These are phyloP conservation scores for Hansenula lynferdii DNA, from an alignment of 1,139 yeast species.

Conservation along the genomic window DNA sequence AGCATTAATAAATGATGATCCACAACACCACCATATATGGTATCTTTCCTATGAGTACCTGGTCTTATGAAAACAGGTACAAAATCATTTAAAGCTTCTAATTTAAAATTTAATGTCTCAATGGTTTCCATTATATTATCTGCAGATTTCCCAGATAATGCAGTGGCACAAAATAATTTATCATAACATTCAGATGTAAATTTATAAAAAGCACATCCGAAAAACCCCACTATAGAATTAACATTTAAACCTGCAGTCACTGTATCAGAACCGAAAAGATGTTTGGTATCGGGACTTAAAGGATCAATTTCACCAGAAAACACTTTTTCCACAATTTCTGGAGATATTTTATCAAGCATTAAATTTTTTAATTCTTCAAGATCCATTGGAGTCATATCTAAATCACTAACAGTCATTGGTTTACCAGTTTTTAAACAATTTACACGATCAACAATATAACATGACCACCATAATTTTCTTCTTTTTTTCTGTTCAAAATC, in stretches of 20 bases:
- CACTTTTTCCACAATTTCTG: not conserved
- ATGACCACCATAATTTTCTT: constrained; percentile 49
- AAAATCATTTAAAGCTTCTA: constrained; percentile 24
- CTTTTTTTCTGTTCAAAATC: constrained; percentile 35
- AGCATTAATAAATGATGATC: constrained; percentile 3
- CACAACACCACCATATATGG: not conserved
- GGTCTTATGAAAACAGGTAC: constrained; percentile 25
- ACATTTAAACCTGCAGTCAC: not conserved
- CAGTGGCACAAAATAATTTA: constrained; percentile 25
- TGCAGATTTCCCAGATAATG: constrained; percentile 22
- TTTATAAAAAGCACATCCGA: constrained; percentile 1
- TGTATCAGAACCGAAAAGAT: too few relatives aligned
- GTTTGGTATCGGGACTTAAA: not conserved
- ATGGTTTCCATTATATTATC: constrained; percentile 24
- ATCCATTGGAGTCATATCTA: constrained; percentile 38
- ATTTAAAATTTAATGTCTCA: constrained; percentile 24
- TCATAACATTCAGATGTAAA: constrained; percentile 14
- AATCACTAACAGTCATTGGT: constrained; percentile 49
- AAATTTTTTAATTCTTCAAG: constrained; percentile 1
- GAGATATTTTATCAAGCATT: not conserved
- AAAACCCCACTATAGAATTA: not conserved
- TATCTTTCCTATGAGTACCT: constrained; percentile 7
- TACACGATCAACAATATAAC: constrained; percentile 51
- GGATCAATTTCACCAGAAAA: not conserved
- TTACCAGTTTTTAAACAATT: constrained; percentile 52